Evolutionary conservation across 1,284 basidiomycete genomes (phyloP).

Genomic region (Sporisorium graminicola): DNA sequence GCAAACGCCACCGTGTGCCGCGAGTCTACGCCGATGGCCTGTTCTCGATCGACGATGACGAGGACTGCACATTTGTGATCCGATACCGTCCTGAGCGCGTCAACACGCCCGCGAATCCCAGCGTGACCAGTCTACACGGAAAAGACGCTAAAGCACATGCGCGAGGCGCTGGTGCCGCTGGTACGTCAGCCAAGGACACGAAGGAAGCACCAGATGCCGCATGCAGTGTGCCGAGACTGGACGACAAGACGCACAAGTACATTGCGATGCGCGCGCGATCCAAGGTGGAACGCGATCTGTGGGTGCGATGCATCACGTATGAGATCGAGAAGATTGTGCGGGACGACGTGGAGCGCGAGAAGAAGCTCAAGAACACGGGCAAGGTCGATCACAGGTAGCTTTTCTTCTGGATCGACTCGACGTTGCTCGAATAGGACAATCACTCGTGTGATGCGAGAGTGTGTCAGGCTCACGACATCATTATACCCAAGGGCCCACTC

Average conservation of each 20-base stretch:
- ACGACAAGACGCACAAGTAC: conserved; percentile 75
- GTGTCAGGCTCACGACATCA: not conserved
- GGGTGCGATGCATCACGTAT: conserved; percentile 85
- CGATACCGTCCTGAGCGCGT: conserved; percentile 59
- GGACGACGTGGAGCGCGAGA: conserved; percentile 65
- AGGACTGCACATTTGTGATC: conserved; percentile 68
- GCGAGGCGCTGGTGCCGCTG: not conserved
- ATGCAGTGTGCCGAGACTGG: conserved; percentile 73
- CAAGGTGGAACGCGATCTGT: conserved; percentile 83
- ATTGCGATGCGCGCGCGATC: conserved; percentile 80
- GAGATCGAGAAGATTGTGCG: conserved; percentile 81
- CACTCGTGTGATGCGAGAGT: not conserved
- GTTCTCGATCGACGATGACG: conserved; percentile 63
- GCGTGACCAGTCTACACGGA: conserved; percentile 13
- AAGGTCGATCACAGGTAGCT: conserved; percentile 35
- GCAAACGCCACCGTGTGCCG: conserved; percentile 55
- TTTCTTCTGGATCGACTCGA: too few relatives aligned
- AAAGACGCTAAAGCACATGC: conserved; percentile 18
- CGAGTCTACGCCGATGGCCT: conserved; percentile 66
- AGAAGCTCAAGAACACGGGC: conserved; percentile 58
- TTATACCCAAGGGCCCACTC: conserved; percentile 5
- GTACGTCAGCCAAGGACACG: not conserved
- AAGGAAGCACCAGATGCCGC: conserved; percentile 5
- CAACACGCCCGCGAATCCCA: conserved; percentile 43
- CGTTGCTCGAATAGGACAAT: not conserved